These are phyloP conservation scores for Stagonosporopsis rhizophila DNA, from an alignment of 2,329 filamentous ascomycete genomes.

Conservation along the genomic window DNA sequence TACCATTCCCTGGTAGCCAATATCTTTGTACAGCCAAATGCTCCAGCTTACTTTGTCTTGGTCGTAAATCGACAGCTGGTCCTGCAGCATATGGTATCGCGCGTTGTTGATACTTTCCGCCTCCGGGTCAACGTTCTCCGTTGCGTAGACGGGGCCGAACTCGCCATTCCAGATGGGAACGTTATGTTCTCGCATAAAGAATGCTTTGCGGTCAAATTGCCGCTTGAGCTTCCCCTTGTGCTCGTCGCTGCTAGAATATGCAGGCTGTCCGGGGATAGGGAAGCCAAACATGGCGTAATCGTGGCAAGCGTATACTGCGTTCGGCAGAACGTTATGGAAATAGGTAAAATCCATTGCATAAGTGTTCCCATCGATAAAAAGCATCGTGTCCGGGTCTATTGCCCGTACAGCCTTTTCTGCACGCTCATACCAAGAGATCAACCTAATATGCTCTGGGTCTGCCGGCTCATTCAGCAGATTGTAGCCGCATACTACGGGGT, in stretches of 20 bases:
- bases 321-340: constrained; percentile 53
- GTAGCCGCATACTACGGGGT: constrained; percentile 21
- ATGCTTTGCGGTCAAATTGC: constrained; percentile 26
- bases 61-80: constrained; percentile 22
- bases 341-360: constrained; percentile 60
- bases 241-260: constrained; percentile 52
- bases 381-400: constrained; percentile 51
- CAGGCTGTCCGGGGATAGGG: constrained; percentile 43
- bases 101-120: constrained; percentile 16
- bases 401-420: constrained; percentile 22
- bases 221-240: constrained; percentile 49
- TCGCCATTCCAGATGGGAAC: constrained; percentile 28
- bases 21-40: constrained; percentile 29
- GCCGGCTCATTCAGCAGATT: constrained; percentile 27
- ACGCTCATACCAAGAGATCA: constrained; percentile 24
- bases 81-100: constrained; percentile 16
- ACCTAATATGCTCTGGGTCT: constrained; percentile 18
- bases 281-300: constrained; percentile 56
- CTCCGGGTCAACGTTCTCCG: constrained; percentile 5
- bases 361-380: constrained; percentile 62
- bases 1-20: constrained; percentile 25
- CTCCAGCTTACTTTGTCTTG: constrained; percentile 20
- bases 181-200: constrained; percentile 19
- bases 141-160: constrained; percentile 24
- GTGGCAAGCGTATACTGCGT: constrained; percentile 56